A percentile compares a stretch with the other conserved stretches of the same genome.
Evolutionary conservation across 2,329 filamentous ascomycete species (phyloP).

Genomic region (Fusarium subglutinans): DNA sequence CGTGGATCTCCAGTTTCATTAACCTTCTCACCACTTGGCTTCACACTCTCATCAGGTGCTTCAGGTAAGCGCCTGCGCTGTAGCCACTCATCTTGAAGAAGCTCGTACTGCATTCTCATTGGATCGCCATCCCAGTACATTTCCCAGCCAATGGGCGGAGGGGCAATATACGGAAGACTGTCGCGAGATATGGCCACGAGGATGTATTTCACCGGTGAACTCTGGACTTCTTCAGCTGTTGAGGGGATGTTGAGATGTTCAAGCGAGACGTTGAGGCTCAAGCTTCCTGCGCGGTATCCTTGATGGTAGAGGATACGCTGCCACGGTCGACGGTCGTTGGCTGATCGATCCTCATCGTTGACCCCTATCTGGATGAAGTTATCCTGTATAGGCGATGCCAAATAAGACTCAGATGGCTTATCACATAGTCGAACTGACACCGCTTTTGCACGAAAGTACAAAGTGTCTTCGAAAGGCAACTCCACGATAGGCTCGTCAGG

Average conservation of each 20-base stretch:
- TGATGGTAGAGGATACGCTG: conserved; percentile 22
- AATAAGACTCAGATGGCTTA: neutral
- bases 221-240: rapidly evolving
- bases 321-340: conserved; percentile 4
- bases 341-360: conserved; percentile 10
- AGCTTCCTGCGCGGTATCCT: conserved; percentile 7
- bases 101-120: neutral
- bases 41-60: neutral
- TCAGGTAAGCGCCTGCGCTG: neutral
- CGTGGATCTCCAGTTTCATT: conserved; percentile 14
- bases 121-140: conserved; percentile 12
- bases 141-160: neutral
- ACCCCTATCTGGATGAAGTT: conserved; percentile 13
- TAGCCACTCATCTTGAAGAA: conserved; percentile 4
- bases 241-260: neutral
- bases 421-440: neutral
- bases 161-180: neutral
- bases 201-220: neutral
- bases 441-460: neutral
- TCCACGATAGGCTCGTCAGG: neutral
- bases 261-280: neutral
- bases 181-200: conserved; percentile 12
- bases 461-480: neutral
- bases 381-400: neutral
- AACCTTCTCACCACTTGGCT: neutral